Evolutionary conservation across 768 basidiomycete species (phyloP).

Genomic region (Pleurotus giganteus): DNA sequence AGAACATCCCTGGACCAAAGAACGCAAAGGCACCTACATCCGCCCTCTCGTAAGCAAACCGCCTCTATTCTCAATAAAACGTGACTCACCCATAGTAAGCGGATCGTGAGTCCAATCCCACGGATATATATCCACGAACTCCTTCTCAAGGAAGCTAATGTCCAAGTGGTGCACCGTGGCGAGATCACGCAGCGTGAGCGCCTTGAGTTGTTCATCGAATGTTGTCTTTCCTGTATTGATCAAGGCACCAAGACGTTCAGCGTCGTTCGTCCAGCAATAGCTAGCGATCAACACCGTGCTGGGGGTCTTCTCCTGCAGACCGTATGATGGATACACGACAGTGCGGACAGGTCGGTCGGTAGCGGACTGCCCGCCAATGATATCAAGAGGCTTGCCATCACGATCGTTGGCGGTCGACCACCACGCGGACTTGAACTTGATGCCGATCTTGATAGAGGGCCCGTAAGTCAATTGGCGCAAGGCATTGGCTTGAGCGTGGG

Average conservation of each 20-base stretch:
- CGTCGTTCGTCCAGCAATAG: constrained; percentile 39
- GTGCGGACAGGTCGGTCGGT: constrained; percentile 41
- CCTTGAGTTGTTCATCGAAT: constrained; percentile 21
- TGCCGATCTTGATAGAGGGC: constrained; percentile 32
- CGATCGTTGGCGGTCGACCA: constrained; percentile 27
- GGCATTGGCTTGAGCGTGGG: constrained; percentile 28
- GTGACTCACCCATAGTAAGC: constrained; percentile 30
- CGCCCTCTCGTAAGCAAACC: no score
- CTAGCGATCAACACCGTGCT: constrained; percentile 36
- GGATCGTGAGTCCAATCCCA: constrained; percentile 34
- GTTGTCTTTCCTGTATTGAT: constrained; percentile 17
- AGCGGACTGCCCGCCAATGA: constrained; percentile 38
- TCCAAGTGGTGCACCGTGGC: constrained; percentile 24
- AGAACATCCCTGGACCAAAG: constrained; percentile 40
- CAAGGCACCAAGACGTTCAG: constrained; percentile 33
- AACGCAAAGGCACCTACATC: constrained; percentile 36
- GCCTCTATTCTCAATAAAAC: no score
- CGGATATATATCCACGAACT: constrained; percentile 21
- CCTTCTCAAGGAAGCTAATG: constrained; percentile 14
- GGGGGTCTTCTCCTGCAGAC: constrained; percentile 15
- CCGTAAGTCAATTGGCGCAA: constrained; percentile 30
- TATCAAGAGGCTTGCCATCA: constrained; percentile 20
- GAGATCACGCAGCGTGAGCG: constrained; percentile 28
- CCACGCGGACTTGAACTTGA: constrained; percentile 32
- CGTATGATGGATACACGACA: constrained; percentile 44